Base-by-base conservation (phyloP, 257 asterid species). In the Cynanchum wilfordii region DNA sequence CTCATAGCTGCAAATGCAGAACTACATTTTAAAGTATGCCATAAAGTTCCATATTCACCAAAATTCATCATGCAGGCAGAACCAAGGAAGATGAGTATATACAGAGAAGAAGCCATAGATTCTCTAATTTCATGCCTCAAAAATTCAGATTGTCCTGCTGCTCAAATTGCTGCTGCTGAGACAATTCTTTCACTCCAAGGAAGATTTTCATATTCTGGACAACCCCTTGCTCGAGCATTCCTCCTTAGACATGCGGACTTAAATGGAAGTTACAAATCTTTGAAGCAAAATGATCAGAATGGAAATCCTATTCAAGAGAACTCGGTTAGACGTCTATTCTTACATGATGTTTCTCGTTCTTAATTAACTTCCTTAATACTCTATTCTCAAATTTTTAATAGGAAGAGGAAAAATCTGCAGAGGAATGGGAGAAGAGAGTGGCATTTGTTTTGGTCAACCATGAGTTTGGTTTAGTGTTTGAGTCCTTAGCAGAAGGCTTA, bases 31-130 rank as follows among this genome's bases (percentile, higher is more conserved):
- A 62, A 59, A 49, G 20, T 68, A 19, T 11, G 16, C 55, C 33
- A 10, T 33, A 9, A n/a, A 42, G 20, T 38, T 29, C 15, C 24
- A 20, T 9, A 42, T 22, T 24, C 38, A 45, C 33, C 19, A 42
- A n/a, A 20, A 17, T 20, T 44, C 20, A 24, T 42, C 40, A 75
- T 77, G 65, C 78, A 92, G 94, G 92, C 72, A 63, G 98, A 90
- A 80, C 98, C 98, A 19, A 88, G 92, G 82, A 90, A 90, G 82
- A 92, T 90, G 96, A 92, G 98, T 75, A 90, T 92, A 73, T 92
- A 88, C 76, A 66, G 96, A 33, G 98, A 92, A 84, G 98, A 92
- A 82, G 94, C 96, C 16, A 83, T 88, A 12, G 96, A 88, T 82
- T 71, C 81, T 19, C 88, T 92, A 19, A 85, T 92, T 55, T 80